Conservation (phyloP, 2,329 filamentous ascomycete genomes). For the Scytalidium lignicola region DNA sequence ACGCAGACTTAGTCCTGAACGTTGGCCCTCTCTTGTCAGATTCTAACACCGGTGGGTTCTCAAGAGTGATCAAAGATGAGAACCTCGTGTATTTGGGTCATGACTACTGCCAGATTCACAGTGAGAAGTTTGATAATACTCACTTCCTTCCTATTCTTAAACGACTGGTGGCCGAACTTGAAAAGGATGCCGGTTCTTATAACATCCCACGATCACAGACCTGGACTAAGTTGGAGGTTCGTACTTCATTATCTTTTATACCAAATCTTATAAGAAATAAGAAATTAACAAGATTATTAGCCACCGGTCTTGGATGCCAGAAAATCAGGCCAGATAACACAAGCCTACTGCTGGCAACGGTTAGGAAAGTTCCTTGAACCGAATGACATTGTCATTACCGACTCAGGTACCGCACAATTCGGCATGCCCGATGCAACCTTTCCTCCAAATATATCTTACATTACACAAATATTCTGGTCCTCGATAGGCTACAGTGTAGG, state of each 20-base stretch:
- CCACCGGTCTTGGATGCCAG: constrained; percentile 11
- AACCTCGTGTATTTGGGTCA: constrained; percentile 14
- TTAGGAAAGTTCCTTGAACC: constrained; percentile 41
- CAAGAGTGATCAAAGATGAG: constrained; percentile 29
- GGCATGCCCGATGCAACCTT: constrained; percentile 47
- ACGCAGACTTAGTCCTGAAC: constrained; percentile 39
- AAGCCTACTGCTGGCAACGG: constrained; percentile 43
- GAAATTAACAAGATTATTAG: constrained; percentile 5
- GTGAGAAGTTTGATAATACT: constrained; percentile 17
- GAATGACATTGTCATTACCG: constrained; percentile 51
- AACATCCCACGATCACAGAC: constrained; percentile 7
- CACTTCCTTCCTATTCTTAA: constrained; percentile 71
- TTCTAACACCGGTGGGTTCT: constrained; percentile 38
- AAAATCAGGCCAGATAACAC: constrained; percentile 35
- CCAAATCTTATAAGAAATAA: too few species aligned
- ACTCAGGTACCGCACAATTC: constrained; percentile 53
- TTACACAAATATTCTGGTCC: constrained; percentile 51
- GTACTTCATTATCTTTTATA: background rate
- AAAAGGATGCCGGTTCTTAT: constrained; percentile 12
- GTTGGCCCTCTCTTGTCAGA: constrained; percentile 42
- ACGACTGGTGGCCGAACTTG: constrained; percentile 47
- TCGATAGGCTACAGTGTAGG: constrained; percentile 58
- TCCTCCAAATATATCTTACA: constrained; percentile 40
- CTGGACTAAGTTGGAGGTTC: constrained; percentile 10
- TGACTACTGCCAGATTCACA: constrained; percentile 19